Evolutionary conservation across 768 basidiomycete genomes (phyloP).

Genomic region (Dacryopinax primogenitus): DNA sequence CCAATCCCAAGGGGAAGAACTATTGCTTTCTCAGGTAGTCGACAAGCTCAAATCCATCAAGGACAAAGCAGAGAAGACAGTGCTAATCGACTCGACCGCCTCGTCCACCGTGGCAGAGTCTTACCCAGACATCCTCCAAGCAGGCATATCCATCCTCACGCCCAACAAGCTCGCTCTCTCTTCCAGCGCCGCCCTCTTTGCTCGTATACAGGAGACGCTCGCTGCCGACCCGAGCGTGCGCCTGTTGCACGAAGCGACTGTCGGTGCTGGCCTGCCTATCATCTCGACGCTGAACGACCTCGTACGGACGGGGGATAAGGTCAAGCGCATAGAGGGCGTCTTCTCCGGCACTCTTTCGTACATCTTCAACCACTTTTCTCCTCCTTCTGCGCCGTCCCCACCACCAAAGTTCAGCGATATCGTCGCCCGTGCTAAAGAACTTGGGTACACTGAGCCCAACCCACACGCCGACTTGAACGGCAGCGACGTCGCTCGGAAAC

Average conservation of each 20-base stretch:
- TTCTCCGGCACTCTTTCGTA: constrained; percentile 97
- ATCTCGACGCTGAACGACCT: constrained; percentile 85
- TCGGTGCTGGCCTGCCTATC: constrained; percentile 90
- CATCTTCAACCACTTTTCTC: constrained; percentile 92
- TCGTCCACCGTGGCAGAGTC: constrained; percentile 63
- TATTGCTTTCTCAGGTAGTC: constrained; percentile 33
- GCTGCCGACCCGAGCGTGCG: constrained; percentile 45
- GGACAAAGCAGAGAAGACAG: constrained; percentile 38
- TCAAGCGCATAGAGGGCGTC: constrained; percentile 90
- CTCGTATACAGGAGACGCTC: constrained; percentile 50
- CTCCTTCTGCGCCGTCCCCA: constrained; percentile 18
- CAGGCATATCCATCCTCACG: constrained; percentile 78
- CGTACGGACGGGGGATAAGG: constrained; percentile 81
- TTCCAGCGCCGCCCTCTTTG: constrained; percentile 51
- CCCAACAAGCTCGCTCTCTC: constrained; percentile 98
- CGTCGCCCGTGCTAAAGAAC: constrained; percentile 74
- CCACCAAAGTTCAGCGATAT: constrained; percentile 75
- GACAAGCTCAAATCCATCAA: constrained; percentile 37
- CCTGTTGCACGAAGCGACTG: constrained; percentile 78
- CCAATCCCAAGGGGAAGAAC: constrained; percentile 33
- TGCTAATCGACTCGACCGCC: constrained; percentile 86
- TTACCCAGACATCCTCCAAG: constrained; percentile 67
- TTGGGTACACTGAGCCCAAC: constrained; percentile 99
- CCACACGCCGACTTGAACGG: constrained; percentile 95
- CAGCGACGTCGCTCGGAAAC: constrained; percentile 91